Evolutionary conservation across 2,329 filamentous ascomycete genomes (phyloP).

Genomic region (Claviceps capensis): DNA sequence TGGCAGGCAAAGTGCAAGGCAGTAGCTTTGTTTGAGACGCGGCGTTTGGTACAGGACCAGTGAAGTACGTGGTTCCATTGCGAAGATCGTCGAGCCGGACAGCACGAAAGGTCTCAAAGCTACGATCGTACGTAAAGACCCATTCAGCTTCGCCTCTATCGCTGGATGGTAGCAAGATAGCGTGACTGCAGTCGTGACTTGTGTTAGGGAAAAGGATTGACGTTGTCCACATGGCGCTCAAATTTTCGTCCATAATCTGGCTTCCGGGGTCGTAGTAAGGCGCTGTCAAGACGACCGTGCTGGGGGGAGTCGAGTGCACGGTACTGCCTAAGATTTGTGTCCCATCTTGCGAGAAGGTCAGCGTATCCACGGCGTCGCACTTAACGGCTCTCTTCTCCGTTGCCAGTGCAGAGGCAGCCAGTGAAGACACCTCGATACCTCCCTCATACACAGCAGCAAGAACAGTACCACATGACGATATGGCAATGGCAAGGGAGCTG

Average conservation of each 20-base stretch:
- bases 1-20: slow-evolving; percentile 56
- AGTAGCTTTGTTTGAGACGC: slow-evolving; percentile 42
- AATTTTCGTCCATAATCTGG: slow-evolving; percentile 50
- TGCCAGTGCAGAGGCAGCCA: slow-evolving; percentile 47
- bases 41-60: slow-evolving; percentile 47
- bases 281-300: slow-evolving; percentile 63
- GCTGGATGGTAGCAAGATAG: slow-evolving; percentile 51
- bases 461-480: slow-evolving; percentile 71
- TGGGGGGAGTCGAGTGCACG: slow-evolving; percentile 46
- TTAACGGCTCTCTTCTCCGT: slow-evolving; percentile 65
- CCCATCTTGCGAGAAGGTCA: slow-evolving; percentile 66
- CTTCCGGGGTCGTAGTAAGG: slow-evolving; percentile 66
- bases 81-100: slow-evolving; percentile 62
- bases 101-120: slow-evolving; percentile 64
- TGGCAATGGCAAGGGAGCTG: slow-evolving; percentile 60
- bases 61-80: slow-evolving; percentile 69
- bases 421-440: slow-evolving; percentile 75
- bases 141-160: slow-evolving; percentile 53
- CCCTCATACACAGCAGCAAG: slow-evolving; percentile 75
- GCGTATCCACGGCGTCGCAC: slow-evolving; percentile 59
- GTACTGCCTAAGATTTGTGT: slow-evolving; percentile 69
- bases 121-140: slow-evolving; percentile 66
- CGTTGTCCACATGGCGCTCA: slow-evolving; percentile 70
- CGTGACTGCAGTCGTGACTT: slow-evolving; percentile 67
- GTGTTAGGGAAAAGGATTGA: slow-evolving; percentile 74